These are phyloP conservation scores for Saksenaea vasiformis DNA, from an alignment of 371 early-diverging fungal genomes.

Conservation along the genomic window DNA sequence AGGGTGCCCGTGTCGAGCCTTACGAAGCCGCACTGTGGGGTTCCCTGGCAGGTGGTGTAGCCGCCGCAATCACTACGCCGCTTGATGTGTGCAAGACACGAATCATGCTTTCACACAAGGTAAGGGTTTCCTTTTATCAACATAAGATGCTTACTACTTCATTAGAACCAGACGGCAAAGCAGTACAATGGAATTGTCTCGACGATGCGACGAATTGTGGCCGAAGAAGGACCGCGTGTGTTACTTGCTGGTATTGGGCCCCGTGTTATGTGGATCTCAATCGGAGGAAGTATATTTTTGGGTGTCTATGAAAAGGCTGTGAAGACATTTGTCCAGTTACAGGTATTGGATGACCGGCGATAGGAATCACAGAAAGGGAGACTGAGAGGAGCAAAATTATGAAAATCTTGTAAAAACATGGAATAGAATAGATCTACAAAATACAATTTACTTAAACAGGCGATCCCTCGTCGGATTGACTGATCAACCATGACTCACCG, in stretches of 20 bases:
- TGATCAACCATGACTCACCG: too few relatives aligned
- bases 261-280: conserved; percentile 92
- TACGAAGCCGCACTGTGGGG: conserved; percentile 90
- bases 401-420: not conserved
- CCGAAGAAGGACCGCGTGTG: conserved; percentile 78
- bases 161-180: conserved; percentile 15
- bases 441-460: too few relatives aligned
- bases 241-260: conserved; percentile 91
- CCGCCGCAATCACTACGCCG: conserved; percentile 91
- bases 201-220: conserved; percentile 73
- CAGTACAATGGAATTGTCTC: conserved; percentile 72
- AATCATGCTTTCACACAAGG: conserved; percentile 82
- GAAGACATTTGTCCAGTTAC: conserved; percentile 49
- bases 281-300: conserved; percentile 94
- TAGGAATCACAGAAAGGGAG: conserved; percentile 4
- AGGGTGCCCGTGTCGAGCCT: conserved; percentile 61
- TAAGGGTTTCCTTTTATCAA: conserved; percentile 12
- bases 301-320: conserved; percentile 91
- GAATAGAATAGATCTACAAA: not conserved
- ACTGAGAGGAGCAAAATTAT: conserved; percentile 2
- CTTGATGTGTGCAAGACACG: conserved; percentile 93
- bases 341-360: conserved; percentile 32
- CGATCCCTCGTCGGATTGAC: too few relatives aligned
- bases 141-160: not conserved
- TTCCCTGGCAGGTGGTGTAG: conserved; percentile 87